phyloP scores from a whole-genome alignment of 305 asterid genomes.

The Fraxinus angustifolia region DNA sequence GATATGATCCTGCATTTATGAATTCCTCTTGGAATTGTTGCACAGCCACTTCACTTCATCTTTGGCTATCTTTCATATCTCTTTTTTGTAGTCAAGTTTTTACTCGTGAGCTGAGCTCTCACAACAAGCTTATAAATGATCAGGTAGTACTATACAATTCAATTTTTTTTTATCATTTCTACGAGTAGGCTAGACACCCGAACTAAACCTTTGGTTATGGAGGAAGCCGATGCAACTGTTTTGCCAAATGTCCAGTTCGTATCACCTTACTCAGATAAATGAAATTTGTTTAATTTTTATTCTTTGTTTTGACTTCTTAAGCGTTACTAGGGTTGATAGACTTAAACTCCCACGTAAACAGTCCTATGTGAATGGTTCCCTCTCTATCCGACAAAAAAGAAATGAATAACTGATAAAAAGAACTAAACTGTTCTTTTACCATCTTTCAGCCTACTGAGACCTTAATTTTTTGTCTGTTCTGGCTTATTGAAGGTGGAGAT shows the following conservation, averaged over 20 bases:
- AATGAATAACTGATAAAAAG: neutral
- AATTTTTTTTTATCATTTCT: neutral
- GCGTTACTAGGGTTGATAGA: neutral
- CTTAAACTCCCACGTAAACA: neutral
- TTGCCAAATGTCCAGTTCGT: neutral
- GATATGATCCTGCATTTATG: neutral
- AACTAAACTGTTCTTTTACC: neutral
- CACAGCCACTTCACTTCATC: neutral
- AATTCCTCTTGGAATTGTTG: neutral
- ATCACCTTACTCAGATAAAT: neutral
- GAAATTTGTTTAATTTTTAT: neutral
- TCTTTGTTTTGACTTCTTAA: slow-evolving; percentile 5
- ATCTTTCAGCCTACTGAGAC: neutral
- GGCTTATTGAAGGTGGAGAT: neutral
- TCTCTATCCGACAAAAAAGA: neutral
- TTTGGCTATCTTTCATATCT: neutral
- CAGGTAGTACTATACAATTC: neutral
- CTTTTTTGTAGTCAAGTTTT: neutral
- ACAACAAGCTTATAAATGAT: neutral
- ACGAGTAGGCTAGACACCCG: neutral
- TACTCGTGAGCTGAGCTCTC: neutral
- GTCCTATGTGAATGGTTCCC: neutral
- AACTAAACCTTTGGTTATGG: neutral
- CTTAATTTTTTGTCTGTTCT: neutral
- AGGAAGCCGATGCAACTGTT: neutral